Evolutionary conservation across 1,284 basidiomycete species (phyloP).

Genomic region (Ceratobasidium papillatum): DNA sequence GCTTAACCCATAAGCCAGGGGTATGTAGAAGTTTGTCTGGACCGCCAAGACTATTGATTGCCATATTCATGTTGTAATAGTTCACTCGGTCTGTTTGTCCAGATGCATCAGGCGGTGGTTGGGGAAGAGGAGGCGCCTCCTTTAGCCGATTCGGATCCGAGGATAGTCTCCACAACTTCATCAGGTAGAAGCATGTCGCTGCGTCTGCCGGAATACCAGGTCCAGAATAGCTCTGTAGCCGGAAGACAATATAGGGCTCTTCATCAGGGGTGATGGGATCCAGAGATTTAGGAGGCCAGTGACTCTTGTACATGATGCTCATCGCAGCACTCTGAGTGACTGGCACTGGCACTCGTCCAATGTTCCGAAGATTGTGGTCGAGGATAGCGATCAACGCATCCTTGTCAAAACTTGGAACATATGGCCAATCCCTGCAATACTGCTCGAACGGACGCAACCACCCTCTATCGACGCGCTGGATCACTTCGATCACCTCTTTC

Average conservation of each 20-base stretch:
- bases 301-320: neutral
- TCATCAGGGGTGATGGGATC: neutral
- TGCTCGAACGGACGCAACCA: conserved; percentile 9
- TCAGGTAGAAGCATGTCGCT: neutral
- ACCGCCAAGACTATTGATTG: neutral
- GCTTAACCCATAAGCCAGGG: neutral
- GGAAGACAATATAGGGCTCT: neutral
- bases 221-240: neutral
- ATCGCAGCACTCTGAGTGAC: neutral
- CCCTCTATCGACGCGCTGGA: neutral
- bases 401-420: neutral
- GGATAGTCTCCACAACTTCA: neutral
- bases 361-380: neutral
- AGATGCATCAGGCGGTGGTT: neutral
- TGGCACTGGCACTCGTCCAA: neutral
- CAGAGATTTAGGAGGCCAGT: neutral
- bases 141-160: neutral
- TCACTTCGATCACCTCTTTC: neutral
- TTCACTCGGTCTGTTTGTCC: neutral
- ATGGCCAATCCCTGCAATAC: conserved; percentile 6
- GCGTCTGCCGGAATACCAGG: neutral
- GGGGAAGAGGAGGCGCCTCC: neutral
- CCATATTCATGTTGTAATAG: neutral
- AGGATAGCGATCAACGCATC: neutral
- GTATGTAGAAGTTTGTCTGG: neutral